phyloP scores from a whole-genome alignment of 129 eudicot genomes.

The Glebionis coronaria region DNA sequence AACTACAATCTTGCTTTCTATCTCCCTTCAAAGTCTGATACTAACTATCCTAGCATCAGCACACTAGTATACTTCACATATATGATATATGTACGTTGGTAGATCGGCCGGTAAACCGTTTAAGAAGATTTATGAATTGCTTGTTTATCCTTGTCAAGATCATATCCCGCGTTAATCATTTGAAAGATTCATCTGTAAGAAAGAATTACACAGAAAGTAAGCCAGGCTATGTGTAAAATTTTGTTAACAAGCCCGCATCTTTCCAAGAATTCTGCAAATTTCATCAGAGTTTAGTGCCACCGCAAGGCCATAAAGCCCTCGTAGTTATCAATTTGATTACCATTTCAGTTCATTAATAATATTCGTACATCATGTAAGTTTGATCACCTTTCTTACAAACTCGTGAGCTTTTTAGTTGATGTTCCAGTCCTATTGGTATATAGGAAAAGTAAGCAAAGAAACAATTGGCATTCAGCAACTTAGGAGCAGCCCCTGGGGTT shows the following conservation, averaged over 20 bases:
- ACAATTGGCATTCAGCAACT: too few species aligned
- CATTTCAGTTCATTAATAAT: not conserved
- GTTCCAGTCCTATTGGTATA: too few species aligned
- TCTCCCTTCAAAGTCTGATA: not conserved
- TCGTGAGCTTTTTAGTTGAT: too few species aligned
- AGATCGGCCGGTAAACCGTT: not conserved
- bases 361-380: too few species aligned
- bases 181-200: too few species aligned
- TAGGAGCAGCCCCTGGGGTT: too few species aligned
- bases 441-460: too few species aligned
- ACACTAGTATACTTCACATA: constrained; percentile 5
- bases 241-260: not conserved
- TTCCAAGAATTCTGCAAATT: not conserved
- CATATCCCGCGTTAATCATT: too few species aligned
- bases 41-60: not conserved
- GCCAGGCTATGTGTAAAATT: not conserved
- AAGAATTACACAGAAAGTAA: not conserved
- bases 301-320: not conserved
- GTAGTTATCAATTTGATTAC: not conserved
- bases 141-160: not conserved
- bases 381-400: too few species aligned
- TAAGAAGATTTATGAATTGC: not conserved
- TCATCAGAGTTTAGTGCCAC: not conserved
- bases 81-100: constrained; percentile 3
- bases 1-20: not conserved